A percentile compares a stretch with the other conserved stretches of the same genome.
phyloP scores from a whole-genome alignment of 805 yeast genomes.

The Ogataea parapolymorpha region DNA sequence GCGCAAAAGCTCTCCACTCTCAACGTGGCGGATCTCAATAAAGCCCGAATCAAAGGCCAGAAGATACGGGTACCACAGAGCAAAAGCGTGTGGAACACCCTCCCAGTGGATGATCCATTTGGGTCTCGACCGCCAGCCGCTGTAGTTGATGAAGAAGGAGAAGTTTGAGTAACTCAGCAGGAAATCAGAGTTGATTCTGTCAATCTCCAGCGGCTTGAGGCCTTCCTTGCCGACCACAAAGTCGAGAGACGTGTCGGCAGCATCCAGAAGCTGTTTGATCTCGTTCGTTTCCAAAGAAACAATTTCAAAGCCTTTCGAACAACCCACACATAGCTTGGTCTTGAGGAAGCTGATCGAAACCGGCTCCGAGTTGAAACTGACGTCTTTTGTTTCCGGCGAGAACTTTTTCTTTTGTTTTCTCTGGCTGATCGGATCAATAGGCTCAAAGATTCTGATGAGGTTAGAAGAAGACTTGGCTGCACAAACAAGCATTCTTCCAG shows the following conservation, averaged over 20 bases:
- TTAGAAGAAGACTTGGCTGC: slow-evolving; percentile 86
- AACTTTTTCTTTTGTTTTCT: slow-evolving; percentile 66
- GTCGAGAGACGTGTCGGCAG: slow-evolving; percentile 97
- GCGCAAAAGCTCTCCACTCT: slow-evolving; percentile 77
- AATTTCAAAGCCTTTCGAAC: slow-evolving; percentile 94
- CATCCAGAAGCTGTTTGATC: slow-evolving; percentile 87
- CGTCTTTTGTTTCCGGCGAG: slow-evolving; percentile 67
- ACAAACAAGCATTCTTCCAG: slow-evolving; percentile 83
- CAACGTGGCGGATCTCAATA: slow-evolving; percentile 90
- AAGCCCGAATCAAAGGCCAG: slow-evolving; percentile 87
- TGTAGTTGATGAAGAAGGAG: slow-evolving; percentile 88
- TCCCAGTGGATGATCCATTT: slow-evolving; percentile 97
- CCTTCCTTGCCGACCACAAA: slow-evolving; percentile 83
- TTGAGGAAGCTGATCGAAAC: slow-evolving; percentile 87
- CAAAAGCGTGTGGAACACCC: slow-evolving; percentile 89
- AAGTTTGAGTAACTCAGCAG: slow-evolving; percentile 87
- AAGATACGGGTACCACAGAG: slow-evolving; percentile 90
- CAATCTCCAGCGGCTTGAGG: slow-evolving; percentile 86
- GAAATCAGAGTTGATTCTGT: slow-evolving; percentile 85
- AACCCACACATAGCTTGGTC: slow-evolving; percentile 88
- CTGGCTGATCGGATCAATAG: slow-evolving; percentile 67
- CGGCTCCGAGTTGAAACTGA: slow-evolving; percentile 83
- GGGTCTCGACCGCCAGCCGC: slow-evolving; percentile 94
- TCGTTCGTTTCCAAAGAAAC: slow-evolving; percentile 80
- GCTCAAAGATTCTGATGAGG: slow-evolving; percentile 80